Evolutionary conservation across 2,329 filamentous ascomycete species (phyloP).

Genomic region (Colletotrichum australisinense): DNA sequence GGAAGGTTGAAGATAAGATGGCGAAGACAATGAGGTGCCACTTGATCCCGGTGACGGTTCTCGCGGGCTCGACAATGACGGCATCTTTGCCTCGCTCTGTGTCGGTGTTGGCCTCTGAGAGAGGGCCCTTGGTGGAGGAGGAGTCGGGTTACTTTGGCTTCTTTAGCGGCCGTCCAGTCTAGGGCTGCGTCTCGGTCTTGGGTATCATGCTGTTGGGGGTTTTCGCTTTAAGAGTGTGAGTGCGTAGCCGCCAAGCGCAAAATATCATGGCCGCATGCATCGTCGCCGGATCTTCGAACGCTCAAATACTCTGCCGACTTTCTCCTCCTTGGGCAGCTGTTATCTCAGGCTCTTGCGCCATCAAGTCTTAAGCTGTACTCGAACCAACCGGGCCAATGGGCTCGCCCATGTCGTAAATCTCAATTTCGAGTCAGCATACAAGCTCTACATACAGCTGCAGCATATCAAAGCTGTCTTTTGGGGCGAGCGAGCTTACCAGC

Average conservation of each 20-base stretch:
- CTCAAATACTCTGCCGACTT: background rate
- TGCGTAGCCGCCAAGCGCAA: too few species aligned
- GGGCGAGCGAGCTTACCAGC: background rate
- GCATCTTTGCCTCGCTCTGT: slow-evolving; percentile 8
- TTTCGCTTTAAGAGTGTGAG: too few species aligned
- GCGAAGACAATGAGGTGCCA: slow-evolving; percentile 36
- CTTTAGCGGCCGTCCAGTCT: background rate
- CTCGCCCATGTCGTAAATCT: background rate
- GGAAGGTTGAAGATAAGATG: slow-evolving; percentile 40
- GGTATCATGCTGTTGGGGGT: background rate
- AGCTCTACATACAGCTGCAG: background rate
- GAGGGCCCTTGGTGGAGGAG: slow-evolving; percentile 9
- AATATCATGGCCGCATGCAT: background rate
- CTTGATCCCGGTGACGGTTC: slow-evolving; percentile 30
- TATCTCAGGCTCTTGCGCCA: background rate
- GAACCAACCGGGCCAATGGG: background rate
- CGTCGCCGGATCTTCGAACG: too few species aligned
- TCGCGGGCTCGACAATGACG: background rate
- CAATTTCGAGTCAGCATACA: background rate
- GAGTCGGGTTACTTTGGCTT: slow-evolving; percentile 8
- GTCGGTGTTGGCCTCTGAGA: slow-evolving; percentile 17
- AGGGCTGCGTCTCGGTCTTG: background rate
- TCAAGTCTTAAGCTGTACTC: background rate
- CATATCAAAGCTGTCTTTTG: background rate
- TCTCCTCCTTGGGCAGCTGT: too few species aligned